Base-by-base conservation (phyloP, 805 yeast species). In the Metschnikowia noctiluminum region DNA sequence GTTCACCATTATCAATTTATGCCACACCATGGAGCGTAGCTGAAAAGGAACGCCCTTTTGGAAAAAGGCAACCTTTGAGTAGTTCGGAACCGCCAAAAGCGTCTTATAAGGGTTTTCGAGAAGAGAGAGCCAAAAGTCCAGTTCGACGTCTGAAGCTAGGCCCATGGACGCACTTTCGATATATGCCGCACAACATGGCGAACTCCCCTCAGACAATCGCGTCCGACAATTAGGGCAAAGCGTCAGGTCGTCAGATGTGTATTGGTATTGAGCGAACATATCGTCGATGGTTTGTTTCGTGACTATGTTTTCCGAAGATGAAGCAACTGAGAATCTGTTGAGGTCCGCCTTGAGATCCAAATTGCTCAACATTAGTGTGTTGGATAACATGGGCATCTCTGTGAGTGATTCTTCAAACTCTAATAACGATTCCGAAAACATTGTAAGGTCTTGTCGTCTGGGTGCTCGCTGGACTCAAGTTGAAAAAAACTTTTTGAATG, bases 11-110 rank as follows among this genome's bases (percentile, higher is more conserved):
- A 70, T 59, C 44, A 71, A 50, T 46, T 66, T 64, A 30, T 69
- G 70, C 82, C 82, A 78, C 1, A 77, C 62, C n/a, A 69, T 49
- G 7, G 70, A 60, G 51, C 81, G 63, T 28, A 78, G 53, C 45
- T 70, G 70, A 35, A 67, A 63, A 6, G 81, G 81, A 6, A 77
- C 63, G 11, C 79, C 80, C 46, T 68, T 71, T 46, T 70, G 70
- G 42, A 73, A 56, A 38, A 76, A 63, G 51, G 76, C 63, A 49
- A 74, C 65, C 51, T 73, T 70, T 11, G 80, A 70, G 52, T 74
- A 77, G 57, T 73, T 68, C 12, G 82, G 82, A 32, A 78, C 63
- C 1, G 78, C 68, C 38, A 72, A 63, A 37, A 74, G 63, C 28
- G 81, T 76, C 41, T 69, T 69, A 32, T 73, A 65, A 1, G 77